Evolutionary conservation across 352 stramenopile genomes (phyloP), one percentile per base, ranked within the genome.

Genomic region (Phytophthora vignae): DNA sequence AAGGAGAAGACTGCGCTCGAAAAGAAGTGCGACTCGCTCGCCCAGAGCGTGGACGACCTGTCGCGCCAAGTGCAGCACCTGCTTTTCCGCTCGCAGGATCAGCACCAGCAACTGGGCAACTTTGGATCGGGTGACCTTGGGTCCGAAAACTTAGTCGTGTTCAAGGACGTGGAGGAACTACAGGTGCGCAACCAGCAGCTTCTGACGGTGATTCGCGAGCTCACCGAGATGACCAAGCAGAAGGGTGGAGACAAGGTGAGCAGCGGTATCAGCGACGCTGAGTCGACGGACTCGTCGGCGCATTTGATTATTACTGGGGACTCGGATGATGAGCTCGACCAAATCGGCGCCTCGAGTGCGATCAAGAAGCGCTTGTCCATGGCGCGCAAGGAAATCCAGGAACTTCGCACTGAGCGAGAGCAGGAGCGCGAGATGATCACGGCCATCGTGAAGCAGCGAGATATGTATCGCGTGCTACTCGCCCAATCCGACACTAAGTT

Each of bases 391-490:
- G 92, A 99, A 68, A 73, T 99, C 6, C 79, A 87, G n/a, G 78
- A 85, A 25, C 62, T 99, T 49, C 83, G 84, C 21, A 59, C 62
- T 4, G 88, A 94, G 61, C 86, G 88, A 22, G 88, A 94, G 58
- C 78, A 93, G 64, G 84, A 93, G 44, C 82, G 89, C 15, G 87
- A 98, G 60, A 91, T 99, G 73, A 96, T 99, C 10, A 78, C 84
- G 15, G 91, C 87, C 3, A 98, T 99, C 61, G 95, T 99, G 10
- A 96, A 99, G 71, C 97, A 99, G 74, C 91, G 97, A 22, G 96
- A 99, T 82, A 95, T 99, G 76, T 99, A 99, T 71, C 90, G 94
- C 42, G 90, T 97, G 25, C 79, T 99, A 19, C 76, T 99, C 11
- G 87, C 90, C 2, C 94, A 98, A 40, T 90, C 95, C 21, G 94